Evolutionary conservation across 306 rosid species (phyloP), one percentile per base, ranked within the genome.

Genomic region (Amphicarpaea edgeworthii): DNA sequence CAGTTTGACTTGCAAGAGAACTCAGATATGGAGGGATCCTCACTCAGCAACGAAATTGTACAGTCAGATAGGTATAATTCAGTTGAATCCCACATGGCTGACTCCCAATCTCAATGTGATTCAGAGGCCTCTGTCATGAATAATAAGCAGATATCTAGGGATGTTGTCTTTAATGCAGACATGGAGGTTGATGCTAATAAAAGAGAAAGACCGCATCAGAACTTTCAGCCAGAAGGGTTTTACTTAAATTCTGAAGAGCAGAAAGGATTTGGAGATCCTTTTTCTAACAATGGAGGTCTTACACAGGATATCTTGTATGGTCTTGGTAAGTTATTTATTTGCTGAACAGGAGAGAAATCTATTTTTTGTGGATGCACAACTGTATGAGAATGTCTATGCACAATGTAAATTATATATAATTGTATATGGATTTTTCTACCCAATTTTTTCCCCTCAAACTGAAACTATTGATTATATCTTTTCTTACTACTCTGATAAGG

Each of bases 101-200:
- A 73, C 46, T 26, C 85, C 7, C 82, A 65, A 21, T 54, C 34
- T 55, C 86, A 51, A 47, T 72, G 77, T 65, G 49, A 79, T 62
- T 88, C 97, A 63, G 85, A 86, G 20, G 68, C 91, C 63, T 90
- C 97, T 82, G 79, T 94, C 83, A 79, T 74, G 87, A 87, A 88
- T 66, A 75, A 61, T 61, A 81, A 77, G 46, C 17, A 75, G 59
- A 75, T 51, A 70, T 75, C 83, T 12, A 38, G 6, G 51, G 71
- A 61, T 75, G 78, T 43, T 62, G 81, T 77, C 61, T 38, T 59
- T 38, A 40, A 65, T 60, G 75, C 73, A 51, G 68, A 16, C 32
- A 38, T 80, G 67, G 78, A 77, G 58, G 85, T 68, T 75, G 78
- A 77, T 86, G 83, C 40, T 45, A 21, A 49, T 51, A 47, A 78